Evolutionary conservation across 768 basidiomycete species (phyloP), one percentile per base, ranked within the genome.

Genomic region (Artomyces pyxidatus): DNA sequence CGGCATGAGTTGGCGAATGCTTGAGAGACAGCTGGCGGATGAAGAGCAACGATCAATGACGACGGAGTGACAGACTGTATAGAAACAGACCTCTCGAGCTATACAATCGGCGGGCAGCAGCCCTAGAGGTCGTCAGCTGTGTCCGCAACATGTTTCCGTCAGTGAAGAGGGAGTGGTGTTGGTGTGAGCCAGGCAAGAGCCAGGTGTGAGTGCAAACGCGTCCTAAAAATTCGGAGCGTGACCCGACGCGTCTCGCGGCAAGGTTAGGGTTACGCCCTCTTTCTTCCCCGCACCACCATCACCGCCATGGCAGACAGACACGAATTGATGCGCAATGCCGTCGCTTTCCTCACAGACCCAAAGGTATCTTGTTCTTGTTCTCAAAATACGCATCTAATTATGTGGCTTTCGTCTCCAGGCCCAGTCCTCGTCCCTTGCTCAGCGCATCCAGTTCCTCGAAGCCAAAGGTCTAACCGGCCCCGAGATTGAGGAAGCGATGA

Each of bases 361-460:
- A 87, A 87, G 69, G 92, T 83, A 45, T 38, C 25, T n/a, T 39
- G 32, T 9, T 21, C n/a, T 16, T 6, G 25, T 4, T 42, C 7
- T 35, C n/a, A 5, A 46, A 6, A 3, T 29, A 21, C 3, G 9
- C 7, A 3, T 4, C 8, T 2, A 49, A 16, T 17, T 45, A 48
- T 59, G 51, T 55, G 54, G 44, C 23, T 22, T 45, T 14, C 37
- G 35, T 23, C 2, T 42, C 16, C 37, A 95, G 91, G 75, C 85
- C 0, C 83, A 85, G 60, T 71, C 81, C 29, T 88, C 92, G 3
- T 74, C 91, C 1, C 68, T 95, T 25, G 74, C 86, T 1, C 89
- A 95, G 63, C 81, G 88, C 45, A 77, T 98, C 40, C 85, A 89
- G 54, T 99, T 98, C 70, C 77, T 99, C n/a, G 86, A 96, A 59